These are phyloP conservation scores for Penicillium sp. DNA, from an alignment of 2,329 filamentous ascomycete species.

Conservation along the genomic window DNA sequence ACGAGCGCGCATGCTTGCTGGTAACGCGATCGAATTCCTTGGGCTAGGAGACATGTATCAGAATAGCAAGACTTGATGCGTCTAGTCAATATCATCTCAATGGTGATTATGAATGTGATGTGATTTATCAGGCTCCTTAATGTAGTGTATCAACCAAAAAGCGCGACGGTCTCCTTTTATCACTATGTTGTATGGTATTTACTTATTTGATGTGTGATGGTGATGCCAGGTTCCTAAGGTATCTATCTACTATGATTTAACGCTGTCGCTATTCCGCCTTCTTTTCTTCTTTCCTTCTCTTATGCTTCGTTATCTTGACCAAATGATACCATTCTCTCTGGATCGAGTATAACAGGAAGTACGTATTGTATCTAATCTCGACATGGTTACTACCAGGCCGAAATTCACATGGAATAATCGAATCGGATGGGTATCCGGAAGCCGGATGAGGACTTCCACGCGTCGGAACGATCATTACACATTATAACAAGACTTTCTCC, in stretches of 20 bases:
- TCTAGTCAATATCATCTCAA: background rate
- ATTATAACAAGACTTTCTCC: background rate
- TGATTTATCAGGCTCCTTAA: too few relatives aligned
- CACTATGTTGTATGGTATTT: too few relatives aligned
- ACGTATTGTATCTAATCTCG: background rate
- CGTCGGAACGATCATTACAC: background rate
- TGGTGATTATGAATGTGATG: background rate
- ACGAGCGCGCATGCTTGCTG: constrained; percentile 23
- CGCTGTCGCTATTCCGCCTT: too few relatives aligned
- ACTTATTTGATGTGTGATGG: too few relatives aligned
- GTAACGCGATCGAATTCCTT: constrained; percentile 28
- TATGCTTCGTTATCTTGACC: too few relatives aligned
- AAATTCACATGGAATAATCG: background rate
- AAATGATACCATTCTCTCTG: too few relatives aligned
- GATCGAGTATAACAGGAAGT: too few relatives aligned
- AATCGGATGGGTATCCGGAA: constrained; percentile 10
- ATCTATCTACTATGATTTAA: too few relatives aligned
- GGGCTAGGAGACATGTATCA: constrained; percentile 8
- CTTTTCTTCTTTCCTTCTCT: too few relatives aligned
- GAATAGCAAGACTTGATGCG: background rate
- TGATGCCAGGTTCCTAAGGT: too few relatives aligned
- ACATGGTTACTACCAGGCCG: background rate
- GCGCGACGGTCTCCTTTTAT: too few relatives aligned
- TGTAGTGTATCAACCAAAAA: background rate
- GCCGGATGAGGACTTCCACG: background rate